Evolutionary conservation across 345 rosid genomes (phyloP), one percentile per base, ranked within the genome.

Genomic region (Populus euphratica): DNA sequence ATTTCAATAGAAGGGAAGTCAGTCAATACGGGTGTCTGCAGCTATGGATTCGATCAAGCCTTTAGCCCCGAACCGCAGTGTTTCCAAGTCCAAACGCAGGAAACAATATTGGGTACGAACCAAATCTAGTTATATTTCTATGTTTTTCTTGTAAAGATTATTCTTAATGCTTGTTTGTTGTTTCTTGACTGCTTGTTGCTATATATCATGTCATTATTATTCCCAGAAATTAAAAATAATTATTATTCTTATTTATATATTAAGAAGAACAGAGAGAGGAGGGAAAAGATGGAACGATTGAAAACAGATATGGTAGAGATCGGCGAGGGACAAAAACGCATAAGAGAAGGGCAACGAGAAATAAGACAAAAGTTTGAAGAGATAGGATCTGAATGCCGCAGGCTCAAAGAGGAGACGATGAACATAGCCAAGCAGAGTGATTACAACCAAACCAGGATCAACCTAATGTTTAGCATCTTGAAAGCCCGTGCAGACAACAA

Each of bases 71-170:
- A 0, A 10, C 59, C 59, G 9, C 59, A 1, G 1, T 6, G n/a
- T 50, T 6, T 50, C n/a, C 59, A 50, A 50, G 59, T 17, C 59
- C 2, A 50, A 18, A 50, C 59, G 6, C 59, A 50, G 59, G 59
- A 50, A 18, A 50, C 59, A 50, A 18, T 6, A 0, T 29, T 29
- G 31, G 59, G 59, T 50, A 18, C n/a, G n/a, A 17, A 16, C 0
- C 54, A 49, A 44, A 16, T 5, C 2, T 49, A 16, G 1, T 4
- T 38, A 4, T 6, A 6, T 38, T 50, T 50, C 5, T 50, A 17
- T 5, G 17, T 50, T 44, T 11, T 44, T 44, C 0, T 14, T 47
- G 5, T 0, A 0, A 5, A 52, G 6, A 0, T 0, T 18, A 1
- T 5, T 52, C 6, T 17, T 1, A 50, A 50, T 5, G 56, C 56